phyloP scores from a whole-genome alignment of 2,329 filamentous ascomycete genomes.

The Pseudogymnoascus sp. region DNA sequence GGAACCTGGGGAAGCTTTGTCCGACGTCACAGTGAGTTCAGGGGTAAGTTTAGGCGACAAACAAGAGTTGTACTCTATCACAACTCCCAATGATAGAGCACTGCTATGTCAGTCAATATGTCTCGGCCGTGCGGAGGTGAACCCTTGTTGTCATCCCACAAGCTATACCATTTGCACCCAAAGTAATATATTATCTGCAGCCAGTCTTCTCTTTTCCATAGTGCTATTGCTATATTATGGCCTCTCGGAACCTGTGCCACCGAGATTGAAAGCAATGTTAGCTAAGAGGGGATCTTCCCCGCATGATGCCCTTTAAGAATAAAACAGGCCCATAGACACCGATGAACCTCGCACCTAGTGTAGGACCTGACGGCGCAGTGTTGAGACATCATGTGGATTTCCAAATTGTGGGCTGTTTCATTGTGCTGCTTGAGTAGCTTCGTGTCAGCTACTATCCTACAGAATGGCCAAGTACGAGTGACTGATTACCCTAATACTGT shows the following conservation, averaged over 20 bases:
- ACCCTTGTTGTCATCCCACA: background rate
- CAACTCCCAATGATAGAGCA: background rate
- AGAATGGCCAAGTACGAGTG: slow-evolving; percentile 30
- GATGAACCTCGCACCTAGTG: background rate
- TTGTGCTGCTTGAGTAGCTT: slow-evolving; percentile 2
- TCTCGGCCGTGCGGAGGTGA: background rate
- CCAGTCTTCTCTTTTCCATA: background rate
- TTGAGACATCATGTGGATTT: background rate
- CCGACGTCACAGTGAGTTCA: background rate
- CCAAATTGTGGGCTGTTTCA: background rate
- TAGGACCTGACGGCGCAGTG: background rate
- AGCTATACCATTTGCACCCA: background rate
- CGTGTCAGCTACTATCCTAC: slow-evolving; percentile 20
- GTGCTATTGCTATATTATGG: background rate
- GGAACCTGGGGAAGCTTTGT: background rate
- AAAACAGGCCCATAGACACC: background rate
- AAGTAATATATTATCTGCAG: background rate
- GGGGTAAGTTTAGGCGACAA: background rate
- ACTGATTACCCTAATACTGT: slow-evolving; percentile 35
- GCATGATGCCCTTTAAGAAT: background rate
- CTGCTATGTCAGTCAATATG: background rate
- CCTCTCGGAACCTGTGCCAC: background rate
- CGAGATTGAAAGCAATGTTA: background rate
- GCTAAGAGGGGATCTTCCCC: background rate
- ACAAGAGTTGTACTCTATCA: background rate